phyloP scores from a whole-genome alignment of 139 green algal genomes.

The Haematococcus lacustris region DNA sequence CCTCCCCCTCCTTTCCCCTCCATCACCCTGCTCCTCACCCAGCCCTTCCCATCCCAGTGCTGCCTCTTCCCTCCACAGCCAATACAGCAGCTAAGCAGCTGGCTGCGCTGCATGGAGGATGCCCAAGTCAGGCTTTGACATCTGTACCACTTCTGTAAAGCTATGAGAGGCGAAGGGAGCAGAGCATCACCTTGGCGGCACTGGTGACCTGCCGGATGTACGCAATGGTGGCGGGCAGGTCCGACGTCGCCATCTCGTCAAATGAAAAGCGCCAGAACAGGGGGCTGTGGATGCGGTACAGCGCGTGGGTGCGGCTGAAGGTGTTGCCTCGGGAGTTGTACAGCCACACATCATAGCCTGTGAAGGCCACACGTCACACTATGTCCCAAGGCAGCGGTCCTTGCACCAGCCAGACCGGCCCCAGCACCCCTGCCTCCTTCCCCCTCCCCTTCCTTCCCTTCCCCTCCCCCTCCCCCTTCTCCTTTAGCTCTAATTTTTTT shows the following conservation, averaged over 20 bases:
- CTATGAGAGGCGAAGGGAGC: no score
- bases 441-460: no score
- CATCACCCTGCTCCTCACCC: no score
- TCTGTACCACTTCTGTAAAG: background rate
- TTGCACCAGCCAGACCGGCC: no score
- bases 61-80: background rate
- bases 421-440: no score
- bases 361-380: no score
- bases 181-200: constrained; percentile 4
- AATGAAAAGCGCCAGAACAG: constrained; percentile 23
- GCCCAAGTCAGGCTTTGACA: background rate
- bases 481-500: no score
- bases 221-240: constrained; percentile 57
- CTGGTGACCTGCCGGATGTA: constrained; percentile 43
- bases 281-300: constrained; percentile 7
- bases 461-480: no score
- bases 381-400: no score
- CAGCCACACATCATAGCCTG: constrained; percentile 64
- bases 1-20: no score
- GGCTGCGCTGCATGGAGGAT: no score
- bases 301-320: constrained; percentile 29
- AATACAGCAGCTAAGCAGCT: background rate
- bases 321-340: constrained; percentile 51
- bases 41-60: no score
- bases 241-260: constrained; percentile 48